Percentiles rank a stretch among this genome's conserved stretches.
Conservation (phyloP, 257 asterid genomes). For the Leptodermis oblonga region DNA sequence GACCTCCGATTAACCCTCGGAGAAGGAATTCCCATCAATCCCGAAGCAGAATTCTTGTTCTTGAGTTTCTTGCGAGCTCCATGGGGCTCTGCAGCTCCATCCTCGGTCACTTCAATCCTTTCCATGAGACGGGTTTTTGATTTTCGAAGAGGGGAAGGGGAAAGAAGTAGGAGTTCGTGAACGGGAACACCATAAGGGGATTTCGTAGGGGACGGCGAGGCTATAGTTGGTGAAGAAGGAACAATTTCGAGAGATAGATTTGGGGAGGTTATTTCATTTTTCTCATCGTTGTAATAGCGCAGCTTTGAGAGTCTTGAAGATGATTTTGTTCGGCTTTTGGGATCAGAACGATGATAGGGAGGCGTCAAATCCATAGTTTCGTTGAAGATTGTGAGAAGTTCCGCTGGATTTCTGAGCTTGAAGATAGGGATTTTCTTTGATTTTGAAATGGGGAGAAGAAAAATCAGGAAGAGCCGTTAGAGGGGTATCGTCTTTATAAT, state of each 20-base stretch:
- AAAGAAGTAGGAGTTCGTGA: conserved; percentile 55
- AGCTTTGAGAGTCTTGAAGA: conserved; percentile 60
- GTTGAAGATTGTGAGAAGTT: conserved; percentile 2
- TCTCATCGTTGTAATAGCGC: conserved; percentile 50
- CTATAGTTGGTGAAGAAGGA: conserved; percentile 58
- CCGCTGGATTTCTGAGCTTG: conserved; percentile 8
- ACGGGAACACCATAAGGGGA: conserved; percentile 55
- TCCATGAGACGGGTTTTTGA: conserved; percentile 49
- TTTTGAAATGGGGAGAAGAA: conserved; percentile 11
- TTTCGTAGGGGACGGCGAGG: conserved; percentile 49
- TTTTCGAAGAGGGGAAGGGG: conserved; percentile 61
- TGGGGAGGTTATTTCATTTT: conserved; percentile 39
- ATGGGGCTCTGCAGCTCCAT: conserved; percentile 36
- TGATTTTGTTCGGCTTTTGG: conserved; percentile 56
- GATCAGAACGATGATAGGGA: conserved; percentile 43
- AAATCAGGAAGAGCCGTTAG: conserved; percentile 56
- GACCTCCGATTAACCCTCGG: conserved; percentile 60
- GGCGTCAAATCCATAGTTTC: conserved; percentile 58
- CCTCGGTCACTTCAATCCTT: conserved; percentile 48
- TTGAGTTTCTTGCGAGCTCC: conserved; percentile 48
- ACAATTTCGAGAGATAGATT: conserved; percentile 64
- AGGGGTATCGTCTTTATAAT: conserved; percentile 7
- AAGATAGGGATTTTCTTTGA: not conserved
- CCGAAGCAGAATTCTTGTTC: conserved; percentile 31
- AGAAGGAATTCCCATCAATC: conserved; percentile 35